Evolutionary conservation across 2,329 filamentous ascomycete genomes (phyloP).

Genomic region (Drechslerella coelobrocha): DNA sequence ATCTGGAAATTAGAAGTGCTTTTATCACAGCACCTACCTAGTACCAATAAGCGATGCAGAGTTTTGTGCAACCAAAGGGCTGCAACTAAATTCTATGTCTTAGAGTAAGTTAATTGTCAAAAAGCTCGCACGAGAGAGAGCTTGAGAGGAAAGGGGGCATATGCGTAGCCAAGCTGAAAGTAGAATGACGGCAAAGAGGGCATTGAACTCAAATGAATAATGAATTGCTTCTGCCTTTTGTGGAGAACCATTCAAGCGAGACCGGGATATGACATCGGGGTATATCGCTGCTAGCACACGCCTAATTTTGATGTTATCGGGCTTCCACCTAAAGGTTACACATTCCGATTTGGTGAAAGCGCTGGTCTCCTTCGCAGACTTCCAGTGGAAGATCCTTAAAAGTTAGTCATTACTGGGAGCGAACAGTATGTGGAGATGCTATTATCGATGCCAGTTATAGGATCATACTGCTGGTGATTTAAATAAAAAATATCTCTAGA

Average conservation of each 20-base stretch:
- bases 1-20: not conserved
- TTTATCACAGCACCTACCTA: not conserved
- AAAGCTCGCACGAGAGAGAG: not conserved
- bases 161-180: no score
- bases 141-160: no score
- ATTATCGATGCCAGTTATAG: not conserved
- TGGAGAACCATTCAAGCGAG: not conserved
- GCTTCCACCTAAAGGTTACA: not conserved
- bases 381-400: no score
- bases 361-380: no score
- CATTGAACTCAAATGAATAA: no score
- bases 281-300: not conserved
- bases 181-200: no score
- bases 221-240: not conserved
- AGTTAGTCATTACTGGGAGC: not conserved
- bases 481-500: not conserved
- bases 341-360: not conserved
- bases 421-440: no score
- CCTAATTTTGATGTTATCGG: not conserved
- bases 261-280: not conserved
- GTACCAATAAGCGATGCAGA: not conserved
- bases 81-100: not conserved
- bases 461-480: not conserved
- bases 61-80: not conserved
- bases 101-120: not conserved